A percentile compares a stretch with the other conserved stretches of the same genome.
Conservation (phyloP, 805 yeast genomes). For the Starmerella ratchasimensis region DNA sequence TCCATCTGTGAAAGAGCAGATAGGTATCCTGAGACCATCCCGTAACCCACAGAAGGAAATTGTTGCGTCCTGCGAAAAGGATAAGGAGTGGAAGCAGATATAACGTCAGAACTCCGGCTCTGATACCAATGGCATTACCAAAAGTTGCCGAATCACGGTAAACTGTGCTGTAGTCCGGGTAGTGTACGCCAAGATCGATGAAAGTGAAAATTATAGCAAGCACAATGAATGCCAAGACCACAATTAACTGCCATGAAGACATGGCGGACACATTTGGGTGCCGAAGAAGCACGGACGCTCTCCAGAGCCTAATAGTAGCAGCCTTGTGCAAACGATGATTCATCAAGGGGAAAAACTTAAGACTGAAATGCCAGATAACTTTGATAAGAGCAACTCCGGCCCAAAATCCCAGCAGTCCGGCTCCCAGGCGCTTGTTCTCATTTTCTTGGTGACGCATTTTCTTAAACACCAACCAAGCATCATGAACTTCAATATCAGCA, state of each 20-base stretch:
- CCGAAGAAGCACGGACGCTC: constrained; percentile 7
- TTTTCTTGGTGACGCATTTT: neutral
- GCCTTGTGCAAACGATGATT: neutral
- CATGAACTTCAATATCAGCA: constrained; percentile 2
- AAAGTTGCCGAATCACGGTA: constrained; percentile 4
- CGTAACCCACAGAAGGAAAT: constrained; percentile 44
- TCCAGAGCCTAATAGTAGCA: neutral
- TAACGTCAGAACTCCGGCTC: constrained; percentile 13
- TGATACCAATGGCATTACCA: constrained; percentile 7
- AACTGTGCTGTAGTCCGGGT: constrained; percentile 7
- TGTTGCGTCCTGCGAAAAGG: constrained; percentile 54
- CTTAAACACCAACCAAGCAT: constrained; percentile 1
- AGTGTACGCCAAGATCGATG: constrained; percentile 4
- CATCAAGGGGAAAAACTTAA: constrained; percentile 4
- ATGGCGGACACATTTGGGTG: constrained; percentile 34
- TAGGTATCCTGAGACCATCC: constrained; percentile 50
- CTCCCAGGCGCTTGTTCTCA: constrained; percentile 8
- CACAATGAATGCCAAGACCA: constrained; percentile 26
- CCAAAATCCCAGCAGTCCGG: constrained; percentile 15
- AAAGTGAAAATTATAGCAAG: constrained; percentile 25
- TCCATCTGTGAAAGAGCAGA: constrained; percentile 39
- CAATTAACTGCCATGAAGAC: constrained; percentile 28
- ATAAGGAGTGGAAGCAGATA: constrained; percentile 22
- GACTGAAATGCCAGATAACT: neutral
- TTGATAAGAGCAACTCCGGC: constrained; percentile 11